Conservation (phyloP, 129 eudicot genomes). For the Arctium minus region DNA sequence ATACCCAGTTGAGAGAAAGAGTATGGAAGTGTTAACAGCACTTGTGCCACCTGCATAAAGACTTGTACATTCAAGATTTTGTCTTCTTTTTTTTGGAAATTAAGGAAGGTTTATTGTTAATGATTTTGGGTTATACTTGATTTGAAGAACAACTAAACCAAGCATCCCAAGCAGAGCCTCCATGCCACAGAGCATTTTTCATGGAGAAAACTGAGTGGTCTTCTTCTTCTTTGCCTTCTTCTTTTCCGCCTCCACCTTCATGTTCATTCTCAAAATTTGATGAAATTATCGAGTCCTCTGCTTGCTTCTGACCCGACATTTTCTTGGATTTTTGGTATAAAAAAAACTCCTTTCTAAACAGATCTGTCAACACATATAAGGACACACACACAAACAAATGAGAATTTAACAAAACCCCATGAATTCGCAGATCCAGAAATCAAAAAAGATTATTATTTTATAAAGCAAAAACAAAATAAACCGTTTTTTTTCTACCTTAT, state of each 20-base stretch:
- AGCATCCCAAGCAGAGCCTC: constrained; percentile 89
- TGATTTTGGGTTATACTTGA: constrained; percentile 27
- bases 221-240: constrained; percentile 31
- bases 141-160: constrained; percentile 85
- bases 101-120: background rate
- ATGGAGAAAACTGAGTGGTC: constrained; percentile 50
- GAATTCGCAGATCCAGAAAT: constrained; percentile 20
- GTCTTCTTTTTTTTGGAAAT: background rate
- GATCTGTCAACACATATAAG: constrained; percentile 20
- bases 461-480: background rate
- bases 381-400: constrained; percentile 14
- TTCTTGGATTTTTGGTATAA: constrained; percentile 20
- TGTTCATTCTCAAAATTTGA: constrained; percentile 45
- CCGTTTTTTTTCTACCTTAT: constrained; percentile 10
- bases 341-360: constrained; percentile 11
- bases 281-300: constrained; percentile 80
- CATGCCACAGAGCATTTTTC: constrained; percentile 66
- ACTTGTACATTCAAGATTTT: constrained; percentile 9
- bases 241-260: constrained; percentile 25
- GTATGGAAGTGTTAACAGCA: constrained; percentile 77
- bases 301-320: constrained; percentile 81
- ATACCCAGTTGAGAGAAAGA: constrained; percentile 87
- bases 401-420: constrained; percentile 25
- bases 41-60: constrained; percentile 84
- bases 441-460: constrained; percentile 6